Percentiles rank a stretch among this genome's conserved stretches.
Conservation (phyloP, 495 filamentous ascomycete species). For the Aspergillus panamensis region DNA sequence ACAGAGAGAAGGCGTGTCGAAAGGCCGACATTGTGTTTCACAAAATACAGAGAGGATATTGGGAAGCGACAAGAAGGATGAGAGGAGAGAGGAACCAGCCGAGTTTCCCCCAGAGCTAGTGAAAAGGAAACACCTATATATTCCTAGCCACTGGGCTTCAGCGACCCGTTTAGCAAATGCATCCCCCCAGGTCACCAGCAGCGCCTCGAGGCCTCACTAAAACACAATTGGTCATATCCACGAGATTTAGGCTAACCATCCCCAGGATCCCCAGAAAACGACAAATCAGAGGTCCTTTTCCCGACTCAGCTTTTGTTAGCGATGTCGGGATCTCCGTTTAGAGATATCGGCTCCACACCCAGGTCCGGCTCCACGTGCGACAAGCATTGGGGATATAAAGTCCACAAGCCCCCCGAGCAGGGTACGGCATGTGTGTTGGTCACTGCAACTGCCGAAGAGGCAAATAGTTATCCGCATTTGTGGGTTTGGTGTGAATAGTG, state of each 20-base stretch:
- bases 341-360: conserved; percentile 7
- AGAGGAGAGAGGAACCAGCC: neutral
- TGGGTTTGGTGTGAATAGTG: too few species aligned
- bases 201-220: neutral
- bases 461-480: too few species aligned
- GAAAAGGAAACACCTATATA: neutral
- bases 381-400: neutral
- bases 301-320: neutral
- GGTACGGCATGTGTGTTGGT: too few species aligned
- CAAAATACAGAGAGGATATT: neutral
- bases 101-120: neutral
- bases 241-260: neutral
- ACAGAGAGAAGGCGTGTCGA: conserved; percentile 12
- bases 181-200: neutral
- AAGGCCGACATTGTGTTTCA: conserved; percentile 11
- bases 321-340: neutral
- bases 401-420: too few species aligned
- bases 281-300: neutral
- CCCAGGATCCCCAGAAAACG: neutral
- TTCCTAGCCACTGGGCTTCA: neutral
- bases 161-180: neutral
- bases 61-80: neutral
- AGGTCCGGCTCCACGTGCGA: conserved; percentile 1
- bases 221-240: neutral
- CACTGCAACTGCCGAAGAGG: too few species aligned